Evolutionary conservation across 116 monocot species (phyloP), one percentile per base, ranked within the genome.

Genomic region (Papilionanthe hybrid): DNA sequence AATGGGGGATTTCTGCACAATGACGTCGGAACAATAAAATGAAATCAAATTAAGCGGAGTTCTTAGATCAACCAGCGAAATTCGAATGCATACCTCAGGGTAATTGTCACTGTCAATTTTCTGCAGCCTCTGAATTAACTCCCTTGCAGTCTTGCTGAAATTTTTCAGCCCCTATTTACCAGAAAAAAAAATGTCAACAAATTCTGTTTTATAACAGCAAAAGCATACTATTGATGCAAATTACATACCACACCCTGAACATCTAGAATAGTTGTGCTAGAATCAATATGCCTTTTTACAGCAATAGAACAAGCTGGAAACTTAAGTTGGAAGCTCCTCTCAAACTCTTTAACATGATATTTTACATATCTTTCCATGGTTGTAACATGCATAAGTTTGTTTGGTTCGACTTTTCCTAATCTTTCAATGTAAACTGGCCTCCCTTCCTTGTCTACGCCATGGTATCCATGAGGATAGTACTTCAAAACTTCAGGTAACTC

Each of bases 401-500:
- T 88, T 11, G 93, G 91, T 23, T 99, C 94, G 71, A 95, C 90
- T 89, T 93, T 93, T 67, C 99, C 99, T 17, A 99, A 82, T 76
- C 92, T 94, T 85, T 99, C 99, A 74, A 99, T 95, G 80, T 99
- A 99, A 71, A 99, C 83, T 72, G 99, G 99, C 50, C 95, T 88
- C 30, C 99, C 99, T 1, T 93, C 99, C 79, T 90, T 99, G 81
- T 99, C 99, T 72, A 99, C 99, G 56, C 99, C 95, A 87, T 99
- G 99, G 81, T 93, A 93, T 77, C 99, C 95, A 89, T 99, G 99
- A 75, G 99, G 99, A 79, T 99, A 95, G 49, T 95, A 89, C 75
- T 89, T 80, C 27, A 93, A 67, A 78, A 99, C 99, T 78, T 95
- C 90, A 79, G 87, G 79, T 23, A 95, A 45, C 68, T 99, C 95